Percentiles rank a stretch among this genome's conserved stretches.
phyloP scores from a whole-genome alignment of 768 basidiomycete species.

The Naganishia antarctica region DNA sequence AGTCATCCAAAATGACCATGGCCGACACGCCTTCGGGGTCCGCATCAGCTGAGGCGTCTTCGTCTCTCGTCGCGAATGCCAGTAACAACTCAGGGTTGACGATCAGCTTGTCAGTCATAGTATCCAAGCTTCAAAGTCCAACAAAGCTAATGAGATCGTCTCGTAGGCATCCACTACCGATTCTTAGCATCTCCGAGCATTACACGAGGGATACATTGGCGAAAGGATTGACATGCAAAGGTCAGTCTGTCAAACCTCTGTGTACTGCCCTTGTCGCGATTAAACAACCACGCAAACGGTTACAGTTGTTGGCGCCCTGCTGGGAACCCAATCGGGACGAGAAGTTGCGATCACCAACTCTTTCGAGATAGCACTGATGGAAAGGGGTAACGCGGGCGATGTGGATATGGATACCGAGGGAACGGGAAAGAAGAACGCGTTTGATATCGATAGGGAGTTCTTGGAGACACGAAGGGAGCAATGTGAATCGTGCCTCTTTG shows the following conservation, averaged over 20 bases:
- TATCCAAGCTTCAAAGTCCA: too few relatives aligned
- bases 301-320: conserved; percentile 81
- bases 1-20: too few relatives aligned
- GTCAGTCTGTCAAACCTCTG: not conserved
- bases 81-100: conserved; percentile 23
- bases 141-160: not conserved
- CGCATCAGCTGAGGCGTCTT: not conserved
- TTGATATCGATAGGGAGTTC: conserved; percentile 70
- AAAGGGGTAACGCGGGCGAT: conserved; percentile 52
- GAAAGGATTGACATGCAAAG: not conserved
- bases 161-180: conserved; percentile 83
- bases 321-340: conserved; percentile 88
- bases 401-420: conserved; percentile 46
- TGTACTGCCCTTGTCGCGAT: not conserved
- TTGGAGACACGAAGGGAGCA: conserved; percentile 77
- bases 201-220: conserved; percentile 61
- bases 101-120: conserved; percentile 14
- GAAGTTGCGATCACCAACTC: conserved; percentile 96
- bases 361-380: conserved; percentile 65
- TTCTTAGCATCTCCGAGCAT: conserved; percentile 95
- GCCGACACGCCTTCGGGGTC: not conserved
- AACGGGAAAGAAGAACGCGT: not conserved
- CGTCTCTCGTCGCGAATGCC: conserved; percentile 12
- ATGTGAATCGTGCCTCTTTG: conserved; percentile 55
- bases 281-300: too few relatives aligned